phyloP scores from a whole-genome alignment of 192 early-diverging fungal genomes.

The Coemansia nantahalensis region DNA sequence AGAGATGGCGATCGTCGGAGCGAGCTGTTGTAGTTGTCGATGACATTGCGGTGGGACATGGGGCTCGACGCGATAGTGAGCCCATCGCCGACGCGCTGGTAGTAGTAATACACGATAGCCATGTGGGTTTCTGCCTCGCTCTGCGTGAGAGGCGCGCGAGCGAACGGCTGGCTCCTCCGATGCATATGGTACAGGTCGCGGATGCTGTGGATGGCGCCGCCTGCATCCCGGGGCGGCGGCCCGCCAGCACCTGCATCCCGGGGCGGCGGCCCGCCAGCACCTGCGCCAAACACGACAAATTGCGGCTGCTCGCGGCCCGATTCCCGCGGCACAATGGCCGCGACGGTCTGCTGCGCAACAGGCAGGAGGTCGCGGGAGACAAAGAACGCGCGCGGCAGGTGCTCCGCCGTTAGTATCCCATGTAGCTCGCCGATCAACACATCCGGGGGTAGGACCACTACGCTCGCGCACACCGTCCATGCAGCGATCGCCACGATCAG shows the following conservation, averaged over 20 bases:
- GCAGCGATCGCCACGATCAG: conserved; percentile 28
- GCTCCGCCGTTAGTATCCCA: conserved; percentile 8
- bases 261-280: neutral
- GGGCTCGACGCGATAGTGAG: neutral
- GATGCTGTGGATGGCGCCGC: too few species aligned
- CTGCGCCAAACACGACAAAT: conserved; percentile 10
- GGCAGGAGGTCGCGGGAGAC: conserved; percentile 9
- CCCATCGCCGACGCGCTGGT: conserved; percentile 1
- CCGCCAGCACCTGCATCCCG: neutral
- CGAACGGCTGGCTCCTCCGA: conserved; percentile 2
- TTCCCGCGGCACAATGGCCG: neutral
- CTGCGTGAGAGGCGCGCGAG: conserved; percentile 1
- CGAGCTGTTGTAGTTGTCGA: conserved; percentile 15
- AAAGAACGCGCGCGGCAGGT: conserved; percentile 16
- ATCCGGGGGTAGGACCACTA: conserved; percentile 24
- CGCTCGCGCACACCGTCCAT: conserved; percentile 23
- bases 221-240: neutral
- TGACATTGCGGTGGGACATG: conserved; percentile 19
- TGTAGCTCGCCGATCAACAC: conserved; percentile 5
- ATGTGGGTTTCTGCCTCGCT: conserved; percentile 23
- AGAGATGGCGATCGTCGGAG: conserved; percentile 23
- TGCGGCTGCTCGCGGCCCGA: conserved; percentile 2
- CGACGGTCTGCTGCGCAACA: conserved; percentile 3
- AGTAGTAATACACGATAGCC: conserved; percentile 17
- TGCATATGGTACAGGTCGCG: conserved; percentile 9